Evolutionary conservation across 2,329 filamentous ascomycete genomes (phyloP).

Genomic region (Amylocarpus encephaloides): DNA sequence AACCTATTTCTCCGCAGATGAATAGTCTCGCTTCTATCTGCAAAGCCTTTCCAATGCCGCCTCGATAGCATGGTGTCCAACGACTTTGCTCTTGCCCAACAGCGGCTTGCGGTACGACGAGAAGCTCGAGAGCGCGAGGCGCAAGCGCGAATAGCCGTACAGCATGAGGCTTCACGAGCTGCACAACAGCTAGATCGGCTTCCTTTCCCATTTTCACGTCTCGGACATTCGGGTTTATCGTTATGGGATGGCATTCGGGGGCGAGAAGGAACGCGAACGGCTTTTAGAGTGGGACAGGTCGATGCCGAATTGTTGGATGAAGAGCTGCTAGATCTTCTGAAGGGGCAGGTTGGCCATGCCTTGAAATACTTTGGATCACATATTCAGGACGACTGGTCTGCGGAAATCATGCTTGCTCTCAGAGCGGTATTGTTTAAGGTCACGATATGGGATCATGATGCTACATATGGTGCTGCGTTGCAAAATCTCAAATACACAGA

Average conservation of each 20-base stretch:
- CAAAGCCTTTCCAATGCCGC: neutral
- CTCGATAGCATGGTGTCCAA: slow-evolving; percentile 30
- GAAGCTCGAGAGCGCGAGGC: slow-evolving; percentile 64
- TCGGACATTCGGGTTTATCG: slow-evolving; percentile 42
- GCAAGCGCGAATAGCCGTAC: slow-evolving; percentile 48
- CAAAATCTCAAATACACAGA: slow-evolving; percentile 91
- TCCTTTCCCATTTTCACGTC: slow-evolving; percentile 55
- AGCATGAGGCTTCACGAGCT: slow-evolving; percentile 46
- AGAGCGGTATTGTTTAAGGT: slow-evolving; percentile 85
- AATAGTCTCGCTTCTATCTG: neutral
- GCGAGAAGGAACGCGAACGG: slow-evolving; percentile 72
- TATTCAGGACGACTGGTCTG: slow-evolving; percentile 77
- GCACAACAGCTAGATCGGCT: slow-evolving; percentile 50
- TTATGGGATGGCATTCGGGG: slow-evolving; percentile 68
- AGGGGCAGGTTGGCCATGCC: slow-evolving; percentile 78
- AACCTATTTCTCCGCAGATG: slow-evolving; percentile 14
- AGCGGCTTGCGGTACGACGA: slow-evolving; percentile 76
- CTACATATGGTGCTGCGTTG: slow-evolving; percentile 86
- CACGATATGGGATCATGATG: slow-evolving; percentile 92
- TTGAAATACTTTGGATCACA: slow-evolving; percentile 79
- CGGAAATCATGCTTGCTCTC: slow-evolving; percentile 75
- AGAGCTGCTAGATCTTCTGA: slow-evolving; percentile 80
- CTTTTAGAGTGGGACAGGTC: slow-evolving; percentile 90
- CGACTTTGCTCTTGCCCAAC: slow-evolving; percentile 77
- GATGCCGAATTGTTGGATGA: slow-evolving; percentile 94